phyloP scores from a whole-genome alignment of 768 basidiomycete species.

The Psilocybe cyanescens region DNA sequence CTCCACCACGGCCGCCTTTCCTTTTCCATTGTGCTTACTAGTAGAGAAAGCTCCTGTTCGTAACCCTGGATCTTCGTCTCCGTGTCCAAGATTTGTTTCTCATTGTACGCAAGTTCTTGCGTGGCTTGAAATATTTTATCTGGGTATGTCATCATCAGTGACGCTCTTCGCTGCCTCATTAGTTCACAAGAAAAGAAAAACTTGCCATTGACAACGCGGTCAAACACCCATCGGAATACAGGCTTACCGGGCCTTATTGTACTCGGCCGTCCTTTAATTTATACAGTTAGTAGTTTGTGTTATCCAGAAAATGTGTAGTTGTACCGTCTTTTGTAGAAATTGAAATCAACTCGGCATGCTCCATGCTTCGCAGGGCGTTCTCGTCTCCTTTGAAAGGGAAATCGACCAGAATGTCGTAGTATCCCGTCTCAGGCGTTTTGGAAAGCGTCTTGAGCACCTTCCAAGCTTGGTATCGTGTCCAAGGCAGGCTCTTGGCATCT shows the following conservation, averaged over 20 bases:
- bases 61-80: conserved; percentile 71
- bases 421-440: conserved; percentile 72
- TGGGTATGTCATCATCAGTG: conserved; percentile 28
- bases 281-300: not conserved
- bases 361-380: conserved; percentile 77
- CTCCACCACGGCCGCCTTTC: conserved; percentile 37
- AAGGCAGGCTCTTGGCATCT: conserved; percentile 80
- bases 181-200: not conserved
- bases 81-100: conserved; percentile 58
- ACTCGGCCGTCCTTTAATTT: conserved; percentile 73
- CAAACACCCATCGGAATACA: conserved; percentile 84
- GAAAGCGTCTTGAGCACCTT: conserved; percentile 75
- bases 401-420: conserved; percentile 79
- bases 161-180: not conserved
- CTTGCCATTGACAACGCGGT: conserved; percentile 77
- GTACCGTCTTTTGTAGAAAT: conserved; percentile 78
- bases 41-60: conserved; percentile 73
- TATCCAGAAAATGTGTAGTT: not conserved
- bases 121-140: conserved; percentile 80
- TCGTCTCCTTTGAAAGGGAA: conserved; percentile 96
- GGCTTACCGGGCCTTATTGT: conserved; percentile 90
- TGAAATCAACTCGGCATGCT: conserved; percentile 85
- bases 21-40: conserved; percentile 67
- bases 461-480: conserved; percentile 92
- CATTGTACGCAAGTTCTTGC: conserved; percentile 83